Conservation (phyloP, 345 rosid genomes). For the Arabis hirsuta region DNA sequence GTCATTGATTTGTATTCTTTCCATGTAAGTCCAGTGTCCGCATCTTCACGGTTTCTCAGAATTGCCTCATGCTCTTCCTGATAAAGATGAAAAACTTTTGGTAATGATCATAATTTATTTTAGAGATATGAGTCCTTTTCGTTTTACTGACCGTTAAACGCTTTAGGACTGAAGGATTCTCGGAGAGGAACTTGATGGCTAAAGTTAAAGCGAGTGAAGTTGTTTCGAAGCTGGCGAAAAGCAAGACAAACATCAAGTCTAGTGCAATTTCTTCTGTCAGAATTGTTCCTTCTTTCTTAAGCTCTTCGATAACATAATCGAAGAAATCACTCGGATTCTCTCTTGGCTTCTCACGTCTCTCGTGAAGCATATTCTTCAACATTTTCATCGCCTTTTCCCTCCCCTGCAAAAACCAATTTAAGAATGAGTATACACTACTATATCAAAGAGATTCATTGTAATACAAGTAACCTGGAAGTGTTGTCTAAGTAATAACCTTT, state of each 20-base stretch:
- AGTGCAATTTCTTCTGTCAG: constrained; percentile 85
- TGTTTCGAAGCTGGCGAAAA: constrained; percentile 96
- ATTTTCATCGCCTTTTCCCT: constrained; percentile 84
- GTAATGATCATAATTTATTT: neutral
- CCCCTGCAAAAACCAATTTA: constrained; percentile 59
- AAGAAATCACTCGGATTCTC: constrained; percentile 65
- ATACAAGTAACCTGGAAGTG: neutral
- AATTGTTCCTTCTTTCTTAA: constrained; percentile 73
- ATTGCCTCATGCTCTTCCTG: constrained; percentile 49
- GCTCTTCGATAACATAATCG: constrained; percentile 84
- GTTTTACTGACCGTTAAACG: constrained; percentile 66
- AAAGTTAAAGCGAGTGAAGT: constrained; percentile 88
- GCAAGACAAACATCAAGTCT: constrained; percentile 93
- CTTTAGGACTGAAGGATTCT: constrained; percentile 64
- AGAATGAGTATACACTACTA: constrained; percentile 10
- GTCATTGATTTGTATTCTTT: constrained; percentile 68
- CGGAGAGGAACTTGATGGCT: constrained; percentile 79
- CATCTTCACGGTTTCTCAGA: constrained; percentile 24
- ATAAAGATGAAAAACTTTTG: neutral
- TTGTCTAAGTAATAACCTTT: constrained; percentile 29
- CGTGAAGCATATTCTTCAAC: constrained; percentile 72
- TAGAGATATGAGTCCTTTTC: neutral
- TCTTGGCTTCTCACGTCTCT: constrained; percentile 64
- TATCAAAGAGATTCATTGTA: neutral
- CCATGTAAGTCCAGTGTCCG: constrained; percentile 54